A percentile compares a stretch with the other conserved stretches of the same genome.
phyloP scores from a whole-genome alignment of 768 basidiomycete species.

The Boletales sp. region DNA sequence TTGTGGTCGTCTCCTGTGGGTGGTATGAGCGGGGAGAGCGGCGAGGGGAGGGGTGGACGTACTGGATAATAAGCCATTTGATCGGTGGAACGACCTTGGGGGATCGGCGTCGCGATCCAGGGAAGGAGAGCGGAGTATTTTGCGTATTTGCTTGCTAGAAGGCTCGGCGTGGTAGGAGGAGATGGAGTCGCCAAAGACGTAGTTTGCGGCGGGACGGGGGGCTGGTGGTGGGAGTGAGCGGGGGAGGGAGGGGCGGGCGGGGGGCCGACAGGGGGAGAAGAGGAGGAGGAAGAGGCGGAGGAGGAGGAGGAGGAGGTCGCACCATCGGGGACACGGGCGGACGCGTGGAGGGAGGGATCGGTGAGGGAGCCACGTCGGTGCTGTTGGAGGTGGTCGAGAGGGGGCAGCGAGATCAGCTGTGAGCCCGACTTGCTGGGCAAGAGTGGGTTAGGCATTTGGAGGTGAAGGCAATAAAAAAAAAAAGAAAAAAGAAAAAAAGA shows the following conservation, averaged over 20 bases:
- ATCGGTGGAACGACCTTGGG: constrained; percentile 16
- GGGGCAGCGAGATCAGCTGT: constrained; percentile 61
- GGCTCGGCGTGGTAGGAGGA: constrained; percentile 39
- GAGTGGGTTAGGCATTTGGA: no score
- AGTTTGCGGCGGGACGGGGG: constrained; percentile 62
- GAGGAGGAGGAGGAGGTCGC: constrained; percentile 16
- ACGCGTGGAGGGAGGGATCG: constrained; percentile 73
- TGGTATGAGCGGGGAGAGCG: constrained; percentile 11
- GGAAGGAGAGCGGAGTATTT: constrained; percentile 58
- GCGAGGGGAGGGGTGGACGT: constrained; percentile 14
- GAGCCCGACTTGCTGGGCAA: constrained; percentile 48
- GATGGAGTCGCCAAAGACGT: constrained; percentile 58
- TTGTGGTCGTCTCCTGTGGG: constrained; percentile 32
- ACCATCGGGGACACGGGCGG: constrained; percentile 26
- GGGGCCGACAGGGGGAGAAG: no score
- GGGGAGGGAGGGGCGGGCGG: constrained; percentile 2
- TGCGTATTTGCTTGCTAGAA: constrained; percentile 42
- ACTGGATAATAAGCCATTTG: constrained; percentile 23
- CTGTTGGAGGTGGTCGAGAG: constrained; percentile 74
- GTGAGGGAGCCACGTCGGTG: constrained; percentile 83
- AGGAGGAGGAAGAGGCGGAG: no score
- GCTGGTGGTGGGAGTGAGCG: constrained; percentile 34
- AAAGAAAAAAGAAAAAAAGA: no score
- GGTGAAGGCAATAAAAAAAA: no score
- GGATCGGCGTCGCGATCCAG: constrained; percentile 36